Evolutionary conservation across 139 green algal species (phyloP), one percentile per base, ranked within the genome.

Genomic region (Chlorokybus atmophyticus): DNA sequence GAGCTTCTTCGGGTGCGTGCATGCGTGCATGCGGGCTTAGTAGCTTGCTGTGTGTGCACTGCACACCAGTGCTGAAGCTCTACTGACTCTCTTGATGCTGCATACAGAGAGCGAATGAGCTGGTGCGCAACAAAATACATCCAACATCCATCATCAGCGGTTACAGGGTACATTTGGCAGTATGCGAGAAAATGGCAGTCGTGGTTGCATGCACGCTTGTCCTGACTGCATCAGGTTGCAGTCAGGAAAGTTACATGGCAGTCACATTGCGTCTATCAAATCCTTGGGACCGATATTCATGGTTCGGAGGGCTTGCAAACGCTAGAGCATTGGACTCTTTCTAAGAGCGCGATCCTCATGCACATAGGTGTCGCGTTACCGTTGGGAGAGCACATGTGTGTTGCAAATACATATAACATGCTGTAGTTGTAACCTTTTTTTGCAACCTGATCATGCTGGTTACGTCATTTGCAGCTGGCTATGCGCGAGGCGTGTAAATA

Each of bases 141-240:
- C 92, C 92, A 4, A 99, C 90, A 6, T 93, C 84, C 64, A 95
- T 99, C 69, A 98, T 99, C 61, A 71, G 59, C 23, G 91, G 91
- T 1, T 98, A 93, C 69, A 51, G 63, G 35, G 63, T 71, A 29
- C 58, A 57, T 57, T n/a, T n/a, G n/a, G n/a, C n/a, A n/a, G n/a
- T n/a, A n/a, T n/a, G n/a, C n/a, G n/a, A n/a, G n/a, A n/a, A n/a
- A n/a, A n/a, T n/a, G n/a, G n/a, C n/a, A n/a, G n/a, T n/a, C n/a
- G n/a, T n/a, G n/a, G n/a, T n/a, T n/a, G n/a, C n/a, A n/a, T n/a
- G n/a, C n/a, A n/a, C n/a, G n/a, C n/a, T n/a, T n/a, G n/a, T n/a
- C n/a, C n/a, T n/a, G n/a, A n/a, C n/a, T n/a, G n/a, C n/a, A n/a
- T n/a, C n/a, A n/a, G n/a, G n/a, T n/a, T n/a, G n/a, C n/a, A n/a